Evolutionary conservation across 257 asterid genomes (phyloP).

Genomic region (Avicennia marina): DNA sequence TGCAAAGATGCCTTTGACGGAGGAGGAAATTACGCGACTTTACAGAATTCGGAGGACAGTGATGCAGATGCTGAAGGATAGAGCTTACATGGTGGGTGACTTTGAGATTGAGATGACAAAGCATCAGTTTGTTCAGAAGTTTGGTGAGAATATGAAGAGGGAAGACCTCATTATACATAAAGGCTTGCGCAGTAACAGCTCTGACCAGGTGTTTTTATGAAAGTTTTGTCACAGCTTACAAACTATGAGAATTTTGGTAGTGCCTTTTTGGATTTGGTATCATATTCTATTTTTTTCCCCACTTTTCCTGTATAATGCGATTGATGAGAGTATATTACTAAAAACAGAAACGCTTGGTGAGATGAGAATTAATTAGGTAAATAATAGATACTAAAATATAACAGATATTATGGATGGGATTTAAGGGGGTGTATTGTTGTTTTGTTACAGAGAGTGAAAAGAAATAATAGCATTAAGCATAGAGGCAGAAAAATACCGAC

Average conservation of each 20-base stretch:
- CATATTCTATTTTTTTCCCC: no score
- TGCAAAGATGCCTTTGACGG: conserved; percentile 40
- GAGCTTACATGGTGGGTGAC: conserved; percentile 40
- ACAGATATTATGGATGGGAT: no score
- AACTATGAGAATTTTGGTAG: not conserved
- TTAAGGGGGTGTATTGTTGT: no score
- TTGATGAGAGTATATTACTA: no score
- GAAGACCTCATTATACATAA: conserved; percentile 61
- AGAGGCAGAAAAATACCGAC: not conserved
- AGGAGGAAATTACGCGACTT: conserved; percentile 40
- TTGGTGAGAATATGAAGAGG: conserved; percentile 73
- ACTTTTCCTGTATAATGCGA: no score
- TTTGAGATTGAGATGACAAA: conserved; percentile 42
- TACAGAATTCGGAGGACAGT: conserved; percentile 37
- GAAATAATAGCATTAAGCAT: no score
- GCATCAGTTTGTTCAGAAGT: conserved; percentile 39
- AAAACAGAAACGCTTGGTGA: no score
- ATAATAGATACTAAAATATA: no score
- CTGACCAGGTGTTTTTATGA: conserved; percentile 43
- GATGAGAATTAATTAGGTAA: no score
- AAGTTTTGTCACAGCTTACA: not conserved
- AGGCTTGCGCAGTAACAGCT: conserved; percentile 36
- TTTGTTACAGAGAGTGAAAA: no score
- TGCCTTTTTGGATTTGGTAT: not conserved
- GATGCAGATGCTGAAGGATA: conserved; percentile 50